These are phyloP conservation scores for Albugo laibachii DNA, from an alignment of 352 stramenopile genomes.

Conservation along the genomic window DNA sequence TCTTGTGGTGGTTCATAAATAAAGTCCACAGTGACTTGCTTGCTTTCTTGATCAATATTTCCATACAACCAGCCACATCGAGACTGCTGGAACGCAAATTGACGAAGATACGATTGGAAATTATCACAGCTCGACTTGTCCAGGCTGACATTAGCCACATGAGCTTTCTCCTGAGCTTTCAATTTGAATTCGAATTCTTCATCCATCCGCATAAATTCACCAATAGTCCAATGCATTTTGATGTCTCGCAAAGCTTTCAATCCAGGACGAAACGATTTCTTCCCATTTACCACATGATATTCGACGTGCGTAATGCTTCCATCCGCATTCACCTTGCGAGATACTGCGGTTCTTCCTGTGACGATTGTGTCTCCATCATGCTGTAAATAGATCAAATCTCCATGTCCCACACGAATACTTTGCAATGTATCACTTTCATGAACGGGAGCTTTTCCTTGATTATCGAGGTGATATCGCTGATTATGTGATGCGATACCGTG, in stretches of 20 bases:
- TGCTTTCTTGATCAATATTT: conserved; percentile 64
- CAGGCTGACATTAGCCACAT: conserved; percentile 67
- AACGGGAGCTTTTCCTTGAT: conserved; percentile 14
- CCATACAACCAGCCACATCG: conserved; percentile 91
- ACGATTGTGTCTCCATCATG: conserved; percentile 48
- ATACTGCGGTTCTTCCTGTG: conserved; percentile 13
- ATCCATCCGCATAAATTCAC: conserved; percentile 95
- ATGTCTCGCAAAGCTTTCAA: conserved; percentile 92
- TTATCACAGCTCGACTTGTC: conserved; percentile 77
- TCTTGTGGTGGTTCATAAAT: conserved; percentile 94
- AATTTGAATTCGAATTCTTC: conserved; percentile 96
- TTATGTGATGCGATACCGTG: conserved; percentile 29
- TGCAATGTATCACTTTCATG: conserved; percentile 32
- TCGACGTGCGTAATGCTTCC: conserved; percentile 56
- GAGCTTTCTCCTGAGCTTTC: conserved; percentile 79
- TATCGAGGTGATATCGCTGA: conserved; percentile 40
- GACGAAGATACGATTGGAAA: conserved; percentile 81
- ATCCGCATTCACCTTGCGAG: conserved; percentile 51
- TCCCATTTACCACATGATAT: conserved; percentile 49
- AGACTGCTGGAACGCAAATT: conserved; percentile 87
- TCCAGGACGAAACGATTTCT: conserved; percentile 86
- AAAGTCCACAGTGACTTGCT: conserved; percentile 84
- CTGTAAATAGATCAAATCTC: conserved; percentile 63
- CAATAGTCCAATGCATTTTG: conserved; percentile 97
- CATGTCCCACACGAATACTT: conserved; percentile 37